Conservation (phyloP, 371 early-diverging fungal species). For the Polyrhizophydium stewartii region DNA sequence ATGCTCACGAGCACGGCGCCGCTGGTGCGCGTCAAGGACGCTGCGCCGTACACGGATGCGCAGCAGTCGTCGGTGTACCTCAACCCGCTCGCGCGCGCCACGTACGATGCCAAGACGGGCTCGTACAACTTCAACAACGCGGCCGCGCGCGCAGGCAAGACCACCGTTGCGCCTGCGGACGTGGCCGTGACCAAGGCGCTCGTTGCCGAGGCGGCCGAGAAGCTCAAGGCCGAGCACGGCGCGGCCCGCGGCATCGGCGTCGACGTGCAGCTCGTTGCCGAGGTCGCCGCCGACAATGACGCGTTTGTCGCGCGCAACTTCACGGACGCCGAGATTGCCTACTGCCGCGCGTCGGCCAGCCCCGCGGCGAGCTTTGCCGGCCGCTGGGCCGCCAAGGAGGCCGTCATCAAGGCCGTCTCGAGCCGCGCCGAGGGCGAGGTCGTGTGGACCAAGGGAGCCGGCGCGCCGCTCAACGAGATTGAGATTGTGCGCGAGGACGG, state of each 20-base stretch:
- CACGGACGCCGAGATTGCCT: conserved; percentile 70
- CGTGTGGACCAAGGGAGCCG: conserved; percentile 79
- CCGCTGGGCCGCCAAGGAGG: conserved; percentile 96
- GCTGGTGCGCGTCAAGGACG: conserved; percentile 86
- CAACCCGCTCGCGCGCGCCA: conserved; percentile 86
- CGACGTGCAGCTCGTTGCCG: conserved; percentile 84
- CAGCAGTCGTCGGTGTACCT: conserved; percentile 85
- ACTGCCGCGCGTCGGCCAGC: conserved; percentile 62
- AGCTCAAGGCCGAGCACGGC: conserved; percentile 40
- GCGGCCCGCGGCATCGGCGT: conserved; percentile 59
- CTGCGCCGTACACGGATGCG: conserved; percentile 84
- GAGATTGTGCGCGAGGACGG: conserved; percentile 71
- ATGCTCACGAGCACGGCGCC: conserved; percentile 76
- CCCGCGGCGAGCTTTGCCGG: conserved; percentile 88
- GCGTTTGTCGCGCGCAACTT: conserved; percentile 92
- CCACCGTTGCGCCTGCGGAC: conserved; percentile 25
- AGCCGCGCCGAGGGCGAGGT: conserved; percentile 35
- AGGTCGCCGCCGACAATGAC: conserved; percentile 75
- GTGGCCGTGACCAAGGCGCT: conserved; percentile 59
- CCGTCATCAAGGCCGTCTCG: conserved; percentile 91
- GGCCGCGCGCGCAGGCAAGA: conserved; percentile 7
- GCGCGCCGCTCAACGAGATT: conserved; percentile 85
- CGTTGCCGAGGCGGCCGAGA: conserved; percentile 50
- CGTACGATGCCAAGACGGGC: conserved; percentile 67
- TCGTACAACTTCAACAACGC: conserved; percentile 65